Evolutionary conservation across 192 early-diverging fungal species (phyloP).

Genomic region (Geosiphon pyriformis): DNA sequence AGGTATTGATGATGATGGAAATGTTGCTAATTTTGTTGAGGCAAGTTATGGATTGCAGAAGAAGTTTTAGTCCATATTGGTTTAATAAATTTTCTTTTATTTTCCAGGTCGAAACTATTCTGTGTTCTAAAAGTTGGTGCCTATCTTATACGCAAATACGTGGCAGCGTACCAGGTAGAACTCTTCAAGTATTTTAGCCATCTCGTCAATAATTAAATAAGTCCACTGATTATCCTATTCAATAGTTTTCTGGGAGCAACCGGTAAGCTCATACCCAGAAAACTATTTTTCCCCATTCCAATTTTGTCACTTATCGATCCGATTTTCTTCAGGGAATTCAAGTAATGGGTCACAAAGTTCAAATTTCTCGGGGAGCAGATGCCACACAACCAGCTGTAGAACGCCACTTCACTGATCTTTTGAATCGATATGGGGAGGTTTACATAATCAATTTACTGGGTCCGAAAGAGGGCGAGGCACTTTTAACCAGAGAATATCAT

Average conservation of each 20-base stretch:
- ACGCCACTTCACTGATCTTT: conserved; percentile 67
- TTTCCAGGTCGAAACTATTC: conserved; percentile 85
- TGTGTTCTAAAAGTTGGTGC: conserved; percentile 48
- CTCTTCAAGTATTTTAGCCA: neutral
- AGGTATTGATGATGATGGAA: conserved; percentile 94
- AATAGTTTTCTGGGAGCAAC: conserved; percentile 94
- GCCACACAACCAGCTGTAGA: conserved; percentile 81
- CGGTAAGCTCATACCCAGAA: conserved; percentile 23
- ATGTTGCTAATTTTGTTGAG: conserved; percentile 98
- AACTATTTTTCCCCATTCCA: no score
- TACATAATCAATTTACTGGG: conserved; percentile 77
- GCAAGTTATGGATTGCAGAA: no score
- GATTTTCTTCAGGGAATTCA: conserved; percentile 60
- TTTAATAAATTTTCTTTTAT: no score
- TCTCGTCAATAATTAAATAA: neutral
- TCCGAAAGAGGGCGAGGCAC: conserved; percentile 63
- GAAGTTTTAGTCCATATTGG: no score
- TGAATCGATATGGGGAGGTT: conserved; percentile 67
- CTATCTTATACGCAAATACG: conserved; percentile 81
- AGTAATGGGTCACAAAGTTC: conserved; percentile 76
- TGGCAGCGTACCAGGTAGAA: conserved; percentile 70
- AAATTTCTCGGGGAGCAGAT: conserved; percentile 72
- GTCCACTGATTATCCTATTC: neutral
- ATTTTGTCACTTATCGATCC: no score
- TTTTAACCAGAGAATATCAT: conserved; percentile 65